Percentiles rank a stretch among this genome's conserved stretches.
These are phyloP conservation scores for Pleurostoma richardsiae DNA, from an alignment of 2,329 filamentous ascomycete species.

Conservation along the genomic window DNA sequence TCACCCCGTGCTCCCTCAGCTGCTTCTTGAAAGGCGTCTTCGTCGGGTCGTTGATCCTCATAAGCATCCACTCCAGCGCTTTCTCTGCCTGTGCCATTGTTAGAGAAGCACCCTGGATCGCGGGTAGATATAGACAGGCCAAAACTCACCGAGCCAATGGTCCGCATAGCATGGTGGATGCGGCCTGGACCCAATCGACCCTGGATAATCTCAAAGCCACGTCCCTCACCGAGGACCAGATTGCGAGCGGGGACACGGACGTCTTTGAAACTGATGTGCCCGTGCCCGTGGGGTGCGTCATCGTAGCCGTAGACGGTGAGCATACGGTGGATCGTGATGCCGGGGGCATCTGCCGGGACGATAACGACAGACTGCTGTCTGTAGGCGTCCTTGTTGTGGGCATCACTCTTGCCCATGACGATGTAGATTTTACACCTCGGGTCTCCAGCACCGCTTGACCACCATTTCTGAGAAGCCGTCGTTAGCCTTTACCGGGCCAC, in stretches of 20 bases:
- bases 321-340: slow-evolving; percentile 92
- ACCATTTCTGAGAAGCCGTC: slow-evolving; percentile 78
- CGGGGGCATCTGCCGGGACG: slow-evolving; percentile 74
- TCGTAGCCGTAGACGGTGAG: slow-evolving; percentile 92
- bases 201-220: slow-evolving; percentile 97
- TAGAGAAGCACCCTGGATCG: not conserved
- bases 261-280: slow-evolving; percentile 83
- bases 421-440: slow-evolving; percentile 89
- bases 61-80: slow-evolving; percentile 91
- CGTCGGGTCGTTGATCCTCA: slow-evolving; percentile 83
- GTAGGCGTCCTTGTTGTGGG: slow-evolving; percentile 71
- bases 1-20: slow-evolving; percentile 84
- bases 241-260: slow-evolving; percentile 81
- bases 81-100: slow-evolving; percentile 61
- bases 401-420: slow-evolving; percentile 91
- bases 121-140: not conserved
- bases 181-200: slow-evolving; percentile 91
- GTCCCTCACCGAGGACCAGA: slow-evolving; percentile 87
- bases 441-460: slow-evolving; percentile 94
- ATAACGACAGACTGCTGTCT: slow-evolving; percentile 90
- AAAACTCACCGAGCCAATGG: slow-evolving; percentile 69
- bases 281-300: slow-evolving; percentile 97
- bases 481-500: not conserved
- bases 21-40: slow-evolving; percentile 91
- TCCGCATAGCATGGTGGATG: slow-evolving; percentile 97